These are phyloP conservation scores for Boletus sp. DNA, from an alignment of 768 basidiomycete genomes.

Conservation along the genomic window DNA sequence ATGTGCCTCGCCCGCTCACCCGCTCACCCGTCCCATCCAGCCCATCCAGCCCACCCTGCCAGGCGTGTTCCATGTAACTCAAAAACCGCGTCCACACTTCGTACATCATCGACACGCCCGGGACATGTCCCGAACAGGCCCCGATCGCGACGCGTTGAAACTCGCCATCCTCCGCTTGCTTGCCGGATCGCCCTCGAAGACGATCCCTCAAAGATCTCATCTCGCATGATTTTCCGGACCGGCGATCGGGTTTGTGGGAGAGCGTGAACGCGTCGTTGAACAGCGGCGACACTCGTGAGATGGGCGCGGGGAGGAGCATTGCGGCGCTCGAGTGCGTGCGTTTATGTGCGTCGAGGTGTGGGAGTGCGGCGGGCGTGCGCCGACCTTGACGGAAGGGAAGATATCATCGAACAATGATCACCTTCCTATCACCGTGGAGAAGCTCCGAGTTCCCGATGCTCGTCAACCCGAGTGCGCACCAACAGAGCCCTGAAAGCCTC, in stretches of 20 bases:
- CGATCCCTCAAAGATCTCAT: constrained; percentile 77
- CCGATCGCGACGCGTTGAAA: constrained; percentile 73
- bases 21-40: constrained; percentile 34
- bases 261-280: constrained; percentile 62
- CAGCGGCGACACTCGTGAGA: constrained; percentile 65
- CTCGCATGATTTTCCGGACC: constrained; percentile 72
- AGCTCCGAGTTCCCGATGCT: constrained; percentile 74
- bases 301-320: constrained; percentile 79
- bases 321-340: constrained; percentile 73
- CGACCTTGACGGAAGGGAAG: constrained; percentile 51
- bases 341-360: constrained; percentile 19
- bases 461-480: constrained; percentile 68
- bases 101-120: constrained; percentile 50
- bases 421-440: constrained; percentile 54
- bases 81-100: constrained; percentile 81
- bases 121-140: constrained; percentile 55
- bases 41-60: constrained; percentile 72
- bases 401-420: constrained; percentile 63
- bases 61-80: constrained; percentile 83
- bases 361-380: constrained; percentile 17
- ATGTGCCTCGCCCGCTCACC: constrained; percentile 37
- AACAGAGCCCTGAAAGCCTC: constrained; percentile 71
- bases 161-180: constrained; percentile 66
- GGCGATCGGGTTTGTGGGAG: constrained; percentile 70
- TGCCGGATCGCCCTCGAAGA: constrained; percentile 60